Conservation (phyloP, 1,139 yeast species). For the Saccharomyces hybrid region DNA sequence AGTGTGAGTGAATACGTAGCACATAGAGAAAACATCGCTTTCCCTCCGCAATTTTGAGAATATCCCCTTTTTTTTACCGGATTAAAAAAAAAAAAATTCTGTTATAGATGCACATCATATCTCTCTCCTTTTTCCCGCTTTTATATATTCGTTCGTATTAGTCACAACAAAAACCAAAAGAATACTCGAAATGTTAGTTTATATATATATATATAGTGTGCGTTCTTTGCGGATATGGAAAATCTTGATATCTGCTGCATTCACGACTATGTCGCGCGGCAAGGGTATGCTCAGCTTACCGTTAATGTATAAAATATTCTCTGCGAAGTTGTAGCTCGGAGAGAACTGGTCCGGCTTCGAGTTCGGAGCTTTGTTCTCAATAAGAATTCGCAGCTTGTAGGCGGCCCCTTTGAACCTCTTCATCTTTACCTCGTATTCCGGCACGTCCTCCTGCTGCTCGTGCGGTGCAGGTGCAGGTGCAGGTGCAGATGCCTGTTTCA, state of each 20-base stretch:
- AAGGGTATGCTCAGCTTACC: not conserved
- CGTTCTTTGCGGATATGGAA: not conserved
- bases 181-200: not conserved
- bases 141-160: not conserved
- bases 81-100: not conserved
- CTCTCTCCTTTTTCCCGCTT: not conserved
- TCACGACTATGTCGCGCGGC: not conserved
- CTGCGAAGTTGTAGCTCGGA: not conserved
- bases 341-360: not conserved
- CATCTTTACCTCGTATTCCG: not conserved
- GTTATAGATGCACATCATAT: not conserved
- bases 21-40: slow-evolving; percentile 83
- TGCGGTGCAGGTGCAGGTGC: not conserved
- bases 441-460: not conserved
- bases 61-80: not conserved
- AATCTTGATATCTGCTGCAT: not conserved
- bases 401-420: not conserved
- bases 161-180: not conserved
- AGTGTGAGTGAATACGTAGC: slow-evolving; percentile 90
- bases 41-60: slow-evolving; percentile 42
- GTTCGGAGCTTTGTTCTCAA: not conserved
- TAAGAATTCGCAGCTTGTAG: not conserved
- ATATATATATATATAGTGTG: not conserved
- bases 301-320: not conserved
- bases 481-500: not conserved